These are phyloP conservation scores for Trebouxia sp. DNA, from an alignment of 139 green algal genomes.

Conservation along the genomic window DNA sequence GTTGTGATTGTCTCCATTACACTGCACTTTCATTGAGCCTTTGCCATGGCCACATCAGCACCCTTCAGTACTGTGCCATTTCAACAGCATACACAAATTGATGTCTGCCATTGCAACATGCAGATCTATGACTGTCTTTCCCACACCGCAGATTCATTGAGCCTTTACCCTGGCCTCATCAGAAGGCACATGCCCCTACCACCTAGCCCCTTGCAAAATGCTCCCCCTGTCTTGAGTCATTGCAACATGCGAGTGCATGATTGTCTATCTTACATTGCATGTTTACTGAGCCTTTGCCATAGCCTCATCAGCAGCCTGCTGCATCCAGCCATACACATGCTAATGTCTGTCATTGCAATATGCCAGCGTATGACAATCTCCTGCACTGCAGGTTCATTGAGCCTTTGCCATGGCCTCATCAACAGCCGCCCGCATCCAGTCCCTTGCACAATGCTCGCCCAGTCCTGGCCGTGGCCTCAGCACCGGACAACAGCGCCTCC, in stretches of 20 bases:
- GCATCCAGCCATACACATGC: not conserved
- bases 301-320: not conserved
- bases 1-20: too few relatives aligned
- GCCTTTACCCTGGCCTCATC: conserved; percentile 28
- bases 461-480: conserved; percentile 6
- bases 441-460: conserved; percentile 11
- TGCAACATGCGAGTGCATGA: too few relatives aligned
- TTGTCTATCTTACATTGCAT: too few relatives aligned
- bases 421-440: not conserved
- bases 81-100: not conserved
- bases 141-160: conserved; percentile 35
- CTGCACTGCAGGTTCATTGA: conserved; percentile 35
- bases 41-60: not conserved
- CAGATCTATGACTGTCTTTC: too few relatives aligned
- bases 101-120: conserved; percentile 38
- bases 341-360: conserved; percentile 36
- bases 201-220: not conserved
- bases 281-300: too few relatives aligned
- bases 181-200: not conserved
- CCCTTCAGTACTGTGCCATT: not conserved
- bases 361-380: too few relatives aligned
- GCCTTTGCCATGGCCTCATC: conserved; percentile 28
- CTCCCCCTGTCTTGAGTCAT: conserved; percentile 5
- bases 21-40: not conserved
- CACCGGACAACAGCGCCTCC: not conserved